Conservation (phyloP, 2,329 filamentous ascomycete genomes). For the Xylariaceae sp. region DNA sequence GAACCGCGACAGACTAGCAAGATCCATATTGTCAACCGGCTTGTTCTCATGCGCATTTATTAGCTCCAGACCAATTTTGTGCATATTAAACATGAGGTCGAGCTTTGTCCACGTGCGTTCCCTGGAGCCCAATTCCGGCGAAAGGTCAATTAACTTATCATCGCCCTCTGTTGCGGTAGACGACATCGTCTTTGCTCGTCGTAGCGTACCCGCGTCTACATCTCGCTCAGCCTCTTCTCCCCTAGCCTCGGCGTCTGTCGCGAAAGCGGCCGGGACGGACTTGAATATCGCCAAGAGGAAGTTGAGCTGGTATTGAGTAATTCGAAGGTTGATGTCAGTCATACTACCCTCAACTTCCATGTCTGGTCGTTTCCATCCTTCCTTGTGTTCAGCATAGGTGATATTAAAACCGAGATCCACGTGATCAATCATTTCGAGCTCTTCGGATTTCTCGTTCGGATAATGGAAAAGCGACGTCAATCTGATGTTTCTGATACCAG, state of each 20-base stretch:
- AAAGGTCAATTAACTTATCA: constrained; percentile 55
- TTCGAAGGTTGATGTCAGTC: constrained; percentile 87
- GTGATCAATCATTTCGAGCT: constrained; percentile 95
- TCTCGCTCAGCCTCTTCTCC: constrained; percentile 77
- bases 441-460: constrained; percentile 69
- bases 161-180: constrained; percentile 42
- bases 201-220: constrained; percentile 61
- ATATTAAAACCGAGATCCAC: constrained; percentile 93
- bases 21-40: constrained; percentile 77
- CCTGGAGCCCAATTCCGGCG: constrained; percentile 70
- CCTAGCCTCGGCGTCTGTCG: constrained; percentile 69
- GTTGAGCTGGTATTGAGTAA: constrained; percentile 89
- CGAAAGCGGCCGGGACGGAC: constrained; percentile 86
- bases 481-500: constrained; percentile 89
- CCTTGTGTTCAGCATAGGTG: constrained; percentile 84
- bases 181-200: constrained; percentile 51
- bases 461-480: constrained; percentile 91
- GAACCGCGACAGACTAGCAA: constrained; percentile 87
- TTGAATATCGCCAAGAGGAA: constrained; percentile 86
- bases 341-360: constrained; percentile 89
- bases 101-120: constrained; percentile 86
- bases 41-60: constrained; percentile 74
- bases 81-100: constrained; percentile 87
- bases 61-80: constrained; percentile 85
- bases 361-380: constrained; percentile 79